Percentiles rank a stretch among this genome's conserved stretches.
phyloP scores from a whole-genome alignment of 225 moss, liverwort and hornwort genomes.

The Lunularia cruciata region DNA sequence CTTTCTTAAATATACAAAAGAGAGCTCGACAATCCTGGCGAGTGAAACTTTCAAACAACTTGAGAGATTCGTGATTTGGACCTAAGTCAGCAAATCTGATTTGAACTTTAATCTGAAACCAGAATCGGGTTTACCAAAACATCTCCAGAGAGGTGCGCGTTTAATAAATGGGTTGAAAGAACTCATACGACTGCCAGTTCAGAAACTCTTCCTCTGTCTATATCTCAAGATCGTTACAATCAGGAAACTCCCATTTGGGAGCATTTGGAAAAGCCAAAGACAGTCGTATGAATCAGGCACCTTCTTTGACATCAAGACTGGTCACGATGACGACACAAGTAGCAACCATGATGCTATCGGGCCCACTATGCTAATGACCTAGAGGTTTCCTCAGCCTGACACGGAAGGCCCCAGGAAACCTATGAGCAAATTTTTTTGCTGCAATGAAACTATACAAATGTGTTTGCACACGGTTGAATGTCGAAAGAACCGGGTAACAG shows the following conservation, averaged over 20 bases:
- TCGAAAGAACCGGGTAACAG: slow-evolving; percentile 23
- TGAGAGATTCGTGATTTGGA: too few species aligned
- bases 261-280: neutral
- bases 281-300: slow-evolving; percentile 1
- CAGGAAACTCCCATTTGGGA: neutral
- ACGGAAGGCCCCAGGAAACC: neutral
- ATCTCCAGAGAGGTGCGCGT: too few species aligned
- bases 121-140: too few species aligned
- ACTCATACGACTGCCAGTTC: too few species aligned
- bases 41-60: too few species aligned
- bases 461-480: slow-evolving; percentile 31
- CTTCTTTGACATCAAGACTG: neutral
- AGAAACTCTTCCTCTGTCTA: neutral
- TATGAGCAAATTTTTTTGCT: slow-evolving; percentile 24
- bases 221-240: slow-evolving; percentile 1
- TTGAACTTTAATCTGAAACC: too few species aligned
- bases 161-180: too few species aligned
- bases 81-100: too few species aligned
- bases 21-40: too few species aligned
- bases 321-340: neutral
- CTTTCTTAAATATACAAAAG: too few species aligned
- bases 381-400: neutral
- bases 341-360: slow-evolving; percentile 8
- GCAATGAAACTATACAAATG: slow-evolving; percentile 43
- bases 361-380: neutral